Conservation (phyloP, 805 yeast genomes). For the Metschnikowia drakensbergensis region DNA sequence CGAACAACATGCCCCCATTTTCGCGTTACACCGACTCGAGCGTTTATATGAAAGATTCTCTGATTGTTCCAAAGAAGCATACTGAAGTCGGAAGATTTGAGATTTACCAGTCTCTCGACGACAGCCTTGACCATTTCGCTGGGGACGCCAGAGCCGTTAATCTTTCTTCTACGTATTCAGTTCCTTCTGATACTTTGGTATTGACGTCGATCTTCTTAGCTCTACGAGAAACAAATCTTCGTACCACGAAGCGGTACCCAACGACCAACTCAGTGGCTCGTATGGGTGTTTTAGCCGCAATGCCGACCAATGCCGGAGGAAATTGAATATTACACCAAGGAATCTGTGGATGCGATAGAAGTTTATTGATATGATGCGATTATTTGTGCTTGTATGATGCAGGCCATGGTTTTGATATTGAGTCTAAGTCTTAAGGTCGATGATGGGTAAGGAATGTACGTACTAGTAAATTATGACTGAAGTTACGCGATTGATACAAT, state of each 20-base stretch:
- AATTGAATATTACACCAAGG: background rate
- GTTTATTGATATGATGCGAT: background rate
- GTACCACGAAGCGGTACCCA: slow-evolving; percentile 16
- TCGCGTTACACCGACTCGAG: slow-evolving; percentile 31
- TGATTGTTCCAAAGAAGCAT: slow-evolving; percentile 34
- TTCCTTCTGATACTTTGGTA: slow-evolving; percentile 31
- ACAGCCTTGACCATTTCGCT: background rate
- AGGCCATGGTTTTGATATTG: background rate
- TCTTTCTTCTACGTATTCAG: slow-evolving; percentile 28
- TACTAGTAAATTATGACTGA: background rate
- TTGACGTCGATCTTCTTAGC: slow-evolving; percentile 28
- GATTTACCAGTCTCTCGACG: slow-evolving; percentile 29
- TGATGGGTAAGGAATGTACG: background rate
- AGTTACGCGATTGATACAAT: background rate
- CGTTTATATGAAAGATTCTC: slow-evolving; percentile 19
- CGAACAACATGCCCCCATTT: slow-evolving; percentile 37
- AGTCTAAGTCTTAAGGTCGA: background rate
- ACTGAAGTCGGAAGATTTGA: slow-evolving; percentile 34
- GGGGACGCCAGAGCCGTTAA: slow-evolving; percentile 7
- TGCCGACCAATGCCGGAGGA: background rate
- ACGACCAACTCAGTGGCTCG: slow-evolving; percentile 6
- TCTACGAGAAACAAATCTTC: slow-evolving; percentile 30
- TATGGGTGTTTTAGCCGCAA: slow-evolving; percentile 5
- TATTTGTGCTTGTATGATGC: background rate
- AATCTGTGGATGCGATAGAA: background rate